A percentile compares a stretch with the other conserved stretches of the same genome.
Evolutionary conservation across 129 eudicot species (phyloP).

Genomic region (Helianthus tuberosus): DNA sequence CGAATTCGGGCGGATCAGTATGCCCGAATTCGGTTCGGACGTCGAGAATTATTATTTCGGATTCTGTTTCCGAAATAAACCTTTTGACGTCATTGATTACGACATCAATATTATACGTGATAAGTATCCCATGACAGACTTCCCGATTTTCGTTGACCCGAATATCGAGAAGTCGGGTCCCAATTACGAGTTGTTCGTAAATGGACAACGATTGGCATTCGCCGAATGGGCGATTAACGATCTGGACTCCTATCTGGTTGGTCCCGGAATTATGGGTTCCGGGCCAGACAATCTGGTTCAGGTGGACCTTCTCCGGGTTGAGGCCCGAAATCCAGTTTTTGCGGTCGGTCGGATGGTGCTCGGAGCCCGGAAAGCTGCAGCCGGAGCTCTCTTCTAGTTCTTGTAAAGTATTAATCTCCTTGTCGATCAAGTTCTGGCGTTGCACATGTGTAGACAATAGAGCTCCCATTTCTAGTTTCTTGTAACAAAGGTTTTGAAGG

Average conservation of each 20-base stretch:
- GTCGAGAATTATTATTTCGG: slow-evolving; percentile 85
- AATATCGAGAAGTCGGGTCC: slow-evolving; percentile 73
- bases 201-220: slow-evolving; percentile 82
- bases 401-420: slow-evolving; percentile 56
- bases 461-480: slow-evolving; percentile 59
- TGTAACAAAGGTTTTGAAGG: neutral
- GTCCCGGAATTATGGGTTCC: slow-evolving; percentile 98
- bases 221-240: slow-evolving; percentile 80
- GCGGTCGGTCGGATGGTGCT: slow-evolving; percentile 62
- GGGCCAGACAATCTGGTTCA: slow-evolving; percentile 89
- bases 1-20: slow-evolving; percentile 87
- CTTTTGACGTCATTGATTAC: slow-evolving; percentile 73
- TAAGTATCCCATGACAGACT: slow-evolving; percentile 81
- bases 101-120: slow-evolving; percentile 63
- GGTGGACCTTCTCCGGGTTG: slow-evolving; percentile 50
- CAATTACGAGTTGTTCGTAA: slow-evolving; percentile 71
- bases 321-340: slow-evolving; percentile 87
- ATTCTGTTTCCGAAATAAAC: slow-evolving; percentile 72
- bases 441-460: slow-evolving; percentile 66
- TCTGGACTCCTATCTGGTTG: slow-evolving; percentile 69
- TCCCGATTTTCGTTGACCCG: slow-evolving; percentile 82
- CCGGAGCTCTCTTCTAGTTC: slow-evolving; percentile 57
- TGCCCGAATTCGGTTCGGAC: slow-evolving; percentile 94
- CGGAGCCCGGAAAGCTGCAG: slow-evolving; percentile 66
- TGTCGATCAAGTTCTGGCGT: slow-evolving; percentile 52